Evolutionary conservation across 768 basidiomycete genomes (phyloP).

Genomic region (Leccinum uliginosum): DNA sequence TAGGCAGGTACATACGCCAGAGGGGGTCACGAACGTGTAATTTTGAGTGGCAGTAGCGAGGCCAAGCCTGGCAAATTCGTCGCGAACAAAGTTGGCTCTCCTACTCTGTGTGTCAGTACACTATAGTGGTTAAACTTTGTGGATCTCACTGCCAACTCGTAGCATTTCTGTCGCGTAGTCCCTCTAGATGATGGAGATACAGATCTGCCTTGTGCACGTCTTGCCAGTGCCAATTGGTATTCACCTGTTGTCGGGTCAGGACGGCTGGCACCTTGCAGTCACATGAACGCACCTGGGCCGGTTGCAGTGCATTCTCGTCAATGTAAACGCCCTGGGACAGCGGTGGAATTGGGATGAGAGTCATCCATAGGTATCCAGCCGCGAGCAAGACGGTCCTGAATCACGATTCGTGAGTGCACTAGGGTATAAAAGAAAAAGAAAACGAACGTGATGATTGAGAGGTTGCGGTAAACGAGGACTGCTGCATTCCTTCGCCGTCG

Average conservation of each 20-base stretch:
- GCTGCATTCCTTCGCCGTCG: slow-evolving; percentile 41
- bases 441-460: slow-evolving; percentile 30
- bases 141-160: slow-evolving; percentile 68
- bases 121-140: background rate
- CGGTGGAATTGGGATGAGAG: slow-evolving; percentile 62
- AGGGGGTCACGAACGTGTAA: slow-evolving; percentile 54
- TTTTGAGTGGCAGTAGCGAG: slow-evolving; percentile 63
- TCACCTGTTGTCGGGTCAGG: slow-evolving; percentile 55
- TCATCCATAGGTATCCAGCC: slow-evolving; percentile 78
- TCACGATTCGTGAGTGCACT: background rate
- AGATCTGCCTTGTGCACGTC: slow-evolving; percentile 84
- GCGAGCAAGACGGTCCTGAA: slow-evolving; percentile 53
- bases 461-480: slow-evolving; percentile 30
- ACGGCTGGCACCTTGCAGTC: background rate
- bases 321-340: slow-evolving; percentile 74
- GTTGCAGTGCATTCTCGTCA: slow-evolving; percentile 95
- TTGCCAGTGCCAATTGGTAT: slow-evolving; percentile 87
- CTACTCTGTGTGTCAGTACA: slow-evolving; percentile 35
- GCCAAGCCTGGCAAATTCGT: slow-evolving; percentile 73
- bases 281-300: slow-evolving; percentile 63
- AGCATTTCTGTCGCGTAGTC: slow-evolving; percentile 55
- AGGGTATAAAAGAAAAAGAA: background rate
- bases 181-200: slow-evolving; percentile 71
- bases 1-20: slow-evolving; percentile 37
- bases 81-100: slow-evolving; percentile 55